Percentiles rank a stretch among this genome's conserved stretches.
phyloP scores from a whole-genome alignment of 176 grass and related monocot species.

The Ananas comosus region DNA sequence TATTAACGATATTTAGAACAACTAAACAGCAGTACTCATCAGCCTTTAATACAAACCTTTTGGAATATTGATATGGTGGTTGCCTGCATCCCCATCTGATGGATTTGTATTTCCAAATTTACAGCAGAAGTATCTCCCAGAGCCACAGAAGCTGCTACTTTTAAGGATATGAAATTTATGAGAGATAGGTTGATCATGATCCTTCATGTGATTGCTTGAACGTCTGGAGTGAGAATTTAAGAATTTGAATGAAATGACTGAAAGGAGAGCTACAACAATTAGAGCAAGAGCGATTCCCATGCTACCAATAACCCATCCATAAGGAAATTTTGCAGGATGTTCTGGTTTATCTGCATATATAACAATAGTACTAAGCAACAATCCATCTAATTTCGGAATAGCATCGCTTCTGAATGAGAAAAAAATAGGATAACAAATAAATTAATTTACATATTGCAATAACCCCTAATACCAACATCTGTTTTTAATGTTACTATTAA shows the following conservation, averaged over 20 bases:
- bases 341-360: conserved; percentile 42
- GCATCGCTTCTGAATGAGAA: background rate
- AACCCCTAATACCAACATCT: too few relatives aligned
- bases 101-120: conserved; percentile 58
- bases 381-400: background rate
- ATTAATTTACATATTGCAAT: background rate
- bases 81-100: conserved; percentile 37
- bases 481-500: too few relatives aligned
- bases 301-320: conserved; percentile 90
- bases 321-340: conserved; percentile 64
- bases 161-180: conserved; percentile 87
- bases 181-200: conserved; percentile 36
- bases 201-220: conserved; percentile 47
- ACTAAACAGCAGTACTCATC: background rate
- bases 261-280: conserved; percentile 61
- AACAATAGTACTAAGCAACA: background rate
- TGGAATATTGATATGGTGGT: conserved; percentile 52
- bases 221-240: conserved; percentile 31
- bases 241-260: conserved; percentile 49
- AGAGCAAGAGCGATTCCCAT: conserved; percentile 80
- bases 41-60: conserved; percentile 50
- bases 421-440: background rate
- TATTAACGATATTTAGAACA: background rate
- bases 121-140: conserved; percentile 89
- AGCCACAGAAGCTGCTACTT: conserved; percentile 81